Conservation (phyloP, 495 filamentous ascomycete genomes). For the Lophium mytilinum region DNA sequence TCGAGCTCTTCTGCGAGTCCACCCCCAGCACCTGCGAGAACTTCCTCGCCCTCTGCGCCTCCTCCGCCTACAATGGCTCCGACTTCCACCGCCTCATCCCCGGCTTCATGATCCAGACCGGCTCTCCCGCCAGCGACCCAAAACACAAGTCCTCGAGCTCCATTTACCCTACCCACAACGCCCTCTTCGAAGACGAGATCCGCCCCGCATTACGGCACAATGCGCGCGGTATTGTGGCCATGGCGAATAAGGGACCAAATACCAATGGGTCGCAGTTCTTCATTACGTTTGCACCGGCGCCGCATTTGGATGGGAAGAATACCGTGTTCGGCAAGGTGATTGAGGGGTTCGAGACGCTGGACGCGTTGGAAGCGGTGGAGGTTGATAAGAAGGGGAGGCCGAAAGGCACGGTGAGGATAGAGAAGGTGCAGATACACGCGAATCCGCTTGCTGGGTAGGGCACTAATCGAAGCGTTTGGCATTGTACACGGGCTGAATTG, state of each 20-base stretch:
- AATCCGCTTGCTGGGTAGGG: conserved; percentile 68
- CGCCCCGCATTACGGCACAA: conserved; percentile 77
- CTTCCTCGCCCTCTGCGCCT: conserved; percentile 93
- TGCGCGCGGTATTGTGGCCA: conserved; percentile 76
- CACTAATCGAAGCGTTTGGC: too few relatives aligned
- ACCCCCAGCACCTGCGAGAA: conserved; percentile 85
- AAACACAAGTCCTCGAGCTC: conserved; percentile 71
- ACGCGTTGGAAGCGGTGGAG: conserved; percentile 64
- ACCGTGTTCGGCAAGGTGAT: conserved; percentile 86
- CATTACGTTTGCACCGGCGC: conserved; percentile 72
- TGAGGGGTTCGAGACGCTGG: conserved; percentile 57
- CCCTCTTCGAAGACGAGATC: conserved; percentile 86
- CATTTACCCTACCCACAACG: conserved; percentile 57
- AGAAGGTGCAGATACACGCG: conserved; percentile 79
- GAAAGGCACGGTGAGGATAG: conserved; percentile 59
- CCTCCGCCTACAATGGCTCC: conserved; percentile 73
- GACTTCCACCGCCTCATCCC: conserved; percentile 88
- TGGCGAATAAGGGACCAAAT: conserved; percentile 73
- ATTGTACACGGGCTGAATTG: too few relatives aligned
- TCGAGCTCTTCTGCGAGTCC: conserved; percentile 92
- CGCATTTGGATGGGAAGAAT: conserved; percentile 91
- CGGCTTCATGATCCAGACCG: conserved; percentile 86
- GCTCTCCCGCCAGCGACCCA: conserved; percentile 56
- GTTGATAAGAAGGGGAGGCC: conserved; percentile 90
- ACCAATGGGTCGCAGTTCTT: conserved; percentile 97